Percentiles rank a stretch among this genome's conserved stretches.
phyloP scores from a whole-genome alignment of 164 flowering plant species.

The Platanus orientalis region DNA sequence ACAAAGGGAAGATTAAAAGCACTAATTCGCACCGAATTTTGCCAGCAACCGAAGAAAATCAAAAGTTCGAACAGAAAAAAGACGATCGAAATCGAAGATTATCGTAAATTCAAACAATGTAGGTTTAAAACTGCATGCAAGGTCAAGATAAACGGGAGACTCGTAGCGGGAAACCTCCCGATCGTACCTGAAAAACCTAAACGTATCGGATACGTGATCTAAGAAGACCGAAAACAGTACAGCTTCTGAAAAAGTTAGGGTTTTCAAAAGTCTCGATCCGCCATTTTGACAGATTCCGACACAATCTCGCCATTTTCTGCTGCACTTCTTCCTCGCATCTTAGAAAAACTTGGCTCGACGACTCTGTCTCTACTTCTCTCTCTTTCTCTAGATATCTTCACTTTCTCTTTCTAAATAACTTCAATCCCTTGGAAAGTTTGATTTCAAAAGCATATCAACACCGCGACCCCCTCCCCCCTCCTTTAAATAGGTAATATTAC shows the following conservation, averaged over 20 bases:
- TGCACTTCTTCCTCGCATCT: slow-evolving; percentile 47
- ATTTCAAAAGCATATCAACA: too few species aligned
- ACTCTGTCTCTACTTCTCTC: slow-evolving; percentile 18
- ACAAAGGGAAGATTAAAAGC: background rate
- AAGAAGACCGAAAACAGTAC: background rate
- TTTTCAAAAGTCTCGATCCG: slow-evolving; percentile 6
- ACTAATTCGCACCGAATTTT: background rate
- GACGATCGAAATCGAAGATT: background rate
- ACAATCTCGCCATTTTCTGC: slow-evolving; percentile 29
- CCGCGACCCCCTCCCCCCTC: too few species aligned
- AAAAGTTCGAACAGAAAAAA: slow-evolving; percentile 1
- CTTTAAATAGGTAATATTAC: too few species aligned
- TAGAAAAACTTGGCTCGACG: slow-evolving; percentile 38
- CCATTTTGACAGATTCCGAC: slow-evolving; percentile 19
- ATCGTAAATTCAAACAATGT: slow-evolving; percentile 10
- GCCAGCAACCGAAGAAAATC: background rate
- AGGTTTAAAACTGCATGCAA: slow-evolving; percentile 8
- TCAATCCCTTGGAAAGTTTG: too few species aligned
- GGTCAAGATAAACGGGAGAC: background rate
- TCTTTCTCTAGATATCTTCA: too few species aligned
- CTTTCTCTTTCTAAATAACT: too few species aligned
- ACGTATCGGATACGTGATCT: slow-evolving; percentile 3
- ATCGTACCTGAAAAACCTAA: background rate
- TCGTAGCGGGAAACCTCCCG: background rate
- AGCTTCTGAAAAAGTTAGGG: slow-evolving; percentile 11